Evolutionary conservation across 441 rosid species (phyloP).

Genomic region (Eruca vesicaria): DNA sequence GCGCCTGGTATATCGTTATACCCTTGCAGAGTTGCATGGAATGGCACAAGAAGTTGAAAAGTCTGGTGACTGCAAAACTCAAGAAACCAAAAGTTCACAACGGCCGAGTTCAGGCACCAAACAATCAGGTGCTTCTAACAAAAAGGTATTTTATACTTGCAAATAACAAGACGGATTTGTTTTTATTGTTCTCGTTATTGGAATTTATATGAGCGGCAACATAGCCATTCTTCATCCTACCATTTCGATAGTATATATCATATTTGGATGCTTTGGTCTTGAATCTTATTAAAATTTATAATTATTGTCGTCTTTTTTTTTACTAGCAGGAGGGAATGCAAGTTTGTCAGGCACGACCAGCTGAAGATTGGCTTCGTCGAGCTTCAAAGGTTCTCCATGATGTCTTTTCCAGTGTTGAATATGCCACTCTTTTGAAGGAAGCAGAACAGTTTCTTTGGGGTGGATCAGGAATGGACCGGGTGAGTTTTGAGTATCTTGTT

Average conservation of each 20-base stretch:
- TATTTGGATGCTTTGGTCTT: conserved; percentile 1
- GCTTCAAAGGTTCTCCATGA: conserved; percentile 45
- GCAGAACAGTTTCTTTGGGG: conserved; percentile 99
- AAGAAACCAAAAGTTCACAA: conserved; percentile 39
- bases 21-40: conserved; percentile 70
- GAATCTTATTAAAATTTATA: neutral
- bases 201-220: neutral
- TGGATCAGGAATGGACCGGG: conserved; percentile 88
- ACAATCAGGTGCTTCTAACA: conserved; percentile 40
- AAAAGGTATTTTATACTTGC: conserved; percentile 54
- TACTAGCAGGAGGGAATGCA: conserved; percentile 62
- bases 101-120: conserved; percentile 46
- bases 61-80: conserved; percentile 33
- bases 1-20: conserved; percentile 76
- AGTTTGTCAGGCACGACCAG: conserved; percentile 60
- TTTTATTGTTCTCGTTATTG: neutral
- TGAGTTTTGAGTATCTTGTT: conserved; percentile 44
- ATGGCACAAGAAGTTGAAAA: conserved; percentile 51
- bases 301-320: neutral
- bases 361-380: conserved; percentile 66
- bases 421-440: conserved; percentile 60
- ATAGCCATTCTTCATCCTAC: neutral
- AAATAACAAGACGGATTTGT: neutral
- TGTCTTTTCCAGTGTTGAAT: conserved; percentile 60
- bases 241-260: neutral